Evolutionary conservation across 2,329 filamentous ascomycete species (phyloP), one percentile per base, ranked within the genome.

Genomic region (Paecilomyces sp.): DNA sequence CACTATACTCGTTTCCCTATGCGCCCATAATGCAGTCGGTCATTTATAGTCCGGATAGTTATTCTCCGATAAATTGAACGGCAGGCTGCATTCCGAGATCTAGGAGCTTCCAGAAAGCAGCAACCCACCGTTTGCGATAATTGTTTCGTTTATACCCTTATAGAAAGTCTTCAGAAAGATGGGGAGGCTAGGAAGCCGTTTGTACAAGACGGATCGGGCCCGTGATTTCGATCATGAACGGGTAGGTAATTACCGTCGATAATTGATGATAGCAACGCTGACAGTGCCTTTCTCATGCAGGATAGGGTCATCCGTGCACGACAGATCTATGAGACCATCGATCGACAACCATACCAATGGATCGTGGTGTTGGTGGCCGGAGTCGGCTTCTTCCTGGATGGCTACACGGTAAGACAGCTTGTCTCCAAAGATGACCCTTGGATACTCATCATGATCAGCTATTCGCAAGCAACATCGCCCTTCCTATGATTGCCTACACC

Each of bases 361-460:
- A 64, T 77, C 13, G 75, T 79, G 1, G 77, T 77, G 6, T 65
- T 78, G 3, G 79, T 81, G 6, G 78, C 79, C 15, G 79, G 77
- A 22, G 73, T 79, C n/a, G 79, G 79, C 12, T 81, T 81, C 67
- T 77, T 81, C 59, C 77, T 80, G 3, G 79, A 81, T 70, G 75
- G 75, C 53, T 79, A 78, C 55, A 77, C 76, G 4, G 71, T 74
- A 36, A 60, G 67, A 51, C 11, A 25, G 28, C 51, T 50, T 7
- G 6, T 22, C 30, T 59, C 13, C n/a, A 12, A 25, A 9, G 22
- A 15, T 0, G 34, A 55, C 9, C 22, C 47, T 41, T 15, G 36
- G n/a, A 30, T 15, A 55, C 25, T 41, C 25, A 57, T 15, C 34
- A 25, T 36, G 61, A 60, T 55, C 62, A 77, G 70, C 69, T 82